These are phyloP conservation scores for Aspergillus persii DNA, from an alignment of 2,329 filamentous ascomycete species.

Conservation along the genomic window DNA sequence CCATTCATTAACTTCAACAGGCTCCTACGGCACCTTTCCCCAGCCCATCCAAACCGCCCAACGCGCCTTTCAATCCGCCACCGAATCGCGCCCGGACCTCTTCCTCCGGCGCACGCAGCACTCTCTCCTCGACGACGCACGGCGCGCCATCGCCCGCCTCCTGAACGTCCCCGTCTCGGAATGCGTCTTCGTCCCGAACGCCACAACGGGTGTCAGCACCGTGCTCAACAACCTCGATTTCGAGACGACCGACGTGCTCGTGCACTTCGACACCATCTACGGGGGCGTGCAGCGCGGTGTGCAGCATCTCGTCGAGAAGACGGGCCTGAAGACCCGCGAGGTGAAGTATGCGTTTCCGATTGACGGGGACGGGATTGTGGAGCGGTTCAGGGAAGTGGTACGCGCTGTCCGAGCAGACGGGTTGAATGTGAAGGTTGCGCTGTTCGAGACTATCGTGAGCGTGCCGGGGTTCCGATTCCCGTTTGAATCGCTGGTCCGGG, in stretches of 20 bases:
- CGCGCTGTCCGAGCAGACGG: slow-evolving; percentile 53
- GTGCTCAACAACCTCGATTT: slow-evolving; percentile 74
- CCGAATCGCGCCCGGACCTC: slow-evolving; percentile 68
- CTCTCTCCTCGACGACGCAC: slow-evolving; percentile 60
- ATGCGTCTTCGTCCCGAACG: slow-evolving; percentile 77
- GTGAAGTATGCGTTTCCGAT: slow-evolving; percentile 68
- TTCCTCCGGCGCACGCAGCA: slow-evolving; percentile 72
- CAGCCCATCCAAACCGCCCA: slow-evolving; percentile 58
- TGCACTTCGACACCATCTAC: slow-evolving; percentile 79
- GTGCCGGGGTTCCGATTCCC: slow-evolving; percentile 77
- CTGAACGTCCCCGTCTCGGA: slow-evolving; percentile 65
- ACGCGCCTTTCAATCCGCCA: slow-evolving; percentile 62
- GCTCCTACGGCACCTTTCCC: slow-evolving; percentile 79
- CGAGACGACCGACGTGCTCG: slow-evolving; percentile 66
- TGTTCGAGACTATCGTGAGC: slow-evolving; percentile 80
- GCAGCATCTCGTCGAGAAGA: slow-evolving; percentile 72
- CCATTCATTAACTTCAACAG: slow-evolving; percentile 8
- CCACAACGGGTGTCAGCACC: slow-evolving; percentile 68
- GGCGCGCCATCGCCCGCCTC: slow-evolving; percentile 62
- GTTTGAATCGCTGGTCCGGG: slow-evolving; percentile 64
- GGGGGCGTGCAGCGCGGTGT: slow-evolving; percentile 73
- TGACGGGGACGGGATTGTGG: slow-evolving; percentile 65
- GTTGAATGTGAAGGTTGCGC: slow-evolving; percentile 62
- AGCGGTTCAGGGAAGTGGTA: slow-evolving; percentile 60
- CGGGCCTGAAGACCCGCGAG: slow-evolving; percentile 48